Conservation (phyloP, 164 flowering plant genomes). For the Platanus orientalis region DNA sequence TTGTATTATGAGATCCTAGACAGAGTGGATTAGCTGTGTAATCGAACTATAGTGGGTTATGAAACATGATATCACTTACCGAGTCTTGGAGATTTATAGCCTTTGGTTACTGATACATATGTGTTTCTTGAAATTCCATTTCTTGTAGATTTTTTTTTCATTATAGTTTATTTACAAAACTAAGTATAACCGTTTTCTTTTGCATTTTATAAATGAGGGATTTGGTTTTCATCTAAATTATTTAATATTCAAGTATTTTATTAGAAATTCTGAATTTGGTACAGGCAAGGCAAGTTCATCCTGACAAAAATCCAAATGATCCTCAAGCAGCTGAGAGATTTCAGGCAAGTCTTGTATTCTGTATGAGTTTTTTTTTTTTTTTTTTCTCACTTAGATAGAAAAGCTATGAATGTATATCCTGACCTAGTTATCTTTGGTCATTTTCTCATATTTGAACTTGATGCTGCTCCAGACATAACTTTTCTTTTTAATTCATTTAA, state of each 20-base stretch:
- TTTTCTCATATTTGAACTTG: neutral
- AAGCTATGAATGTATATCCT: neutral
- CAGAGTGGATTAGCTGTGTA: too few species aligned
- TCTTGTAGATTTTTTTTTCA: too few species aligned
- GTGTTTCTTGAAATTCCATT: neutral
- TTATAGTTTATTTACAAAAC: too few species aligned
- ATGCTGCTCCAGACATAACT: neutral
- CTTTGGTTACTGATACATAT: neutral
- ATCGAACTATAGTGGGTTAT: neutral
- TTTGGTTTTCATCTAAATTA: neutral
- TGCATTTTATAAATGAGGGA: neutral
- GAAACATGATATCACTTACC: neutral
- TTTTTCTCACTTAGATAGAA: neutral
- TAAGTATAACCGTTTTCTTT: neutral
- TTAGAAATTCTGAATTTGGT: constrained; percentile 1
- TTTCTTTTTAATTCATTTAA: neutral
- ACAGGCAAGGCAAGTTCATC: constrained; percentile 94
- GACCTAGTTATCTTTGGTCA: neutral
- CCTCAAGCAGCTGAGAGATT: constrained; percentile 87
- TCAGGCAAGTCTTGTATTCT: constrained; percentile 52
- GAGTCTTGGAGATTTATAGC: neutral
- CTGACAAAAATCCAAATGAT: constrained; percentile 85
- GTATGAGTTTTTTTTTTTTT: neutral
- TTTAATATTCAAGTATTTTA: neutral
- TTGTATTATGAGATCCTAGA: neutral